Evolutionary conservation across 495 filamentous ascomycete genomes (phyloP).

Genomic region (Talaromyces wortmannii): DNA sequence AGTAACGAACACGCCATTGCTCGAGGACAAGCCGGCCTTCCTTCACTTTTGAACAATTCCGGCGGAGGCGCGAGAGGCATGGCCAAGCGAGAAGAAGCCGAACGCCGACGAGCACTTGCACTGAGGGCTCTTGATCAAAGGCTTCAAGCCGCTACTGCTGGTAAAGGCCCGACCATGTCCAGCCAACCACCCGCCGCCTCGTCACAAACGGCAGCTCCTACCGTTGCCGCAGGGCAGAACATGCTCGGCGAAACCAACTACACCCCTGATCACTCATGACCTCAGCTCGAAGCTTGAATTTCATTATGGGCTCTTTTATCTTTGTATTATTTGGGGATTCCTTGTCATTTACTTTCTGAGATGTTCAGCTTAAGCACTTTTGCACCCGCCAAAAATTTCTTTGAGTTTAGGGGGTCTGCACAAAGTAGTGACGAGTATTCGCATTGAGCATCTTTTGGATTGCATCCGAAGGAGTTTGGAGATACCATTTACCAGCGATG

Average conservation of each 20-base stretch:
- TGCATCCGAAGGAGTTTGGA: not conserved
- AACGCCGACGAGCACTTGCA: conserved; percentile 80
- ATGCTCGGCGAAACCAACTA: conserved; percentile 66
- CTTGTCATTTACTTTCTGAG: not conserved
- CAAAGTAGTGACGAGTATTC: not conserved
- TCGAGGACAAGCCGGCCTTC: conserved; percentile 60
- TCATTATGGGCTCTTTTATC: not conserved
- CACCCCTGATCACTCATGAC: conserved; percentile 53
- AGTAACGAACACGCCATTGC: conserved; percentile 66
- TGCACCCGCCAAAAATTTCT: not conserved
- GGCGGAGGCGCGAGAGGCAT: conserved; percentile 31
- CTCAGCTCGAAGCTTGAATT: conserved; percentile 1
- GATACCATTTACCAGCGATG: not conserved
- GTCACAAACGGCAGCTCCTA: conserved; percentile 22
- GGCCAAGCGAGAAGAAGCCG: conserved; percentile 77
- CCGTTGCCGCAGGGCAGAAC: conserved; percentile 25
- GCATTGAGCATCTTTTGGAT: not conserved
- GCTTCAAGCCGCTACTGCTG: conserved; percentile 70
- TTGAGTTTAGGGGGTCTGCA: not conserved
- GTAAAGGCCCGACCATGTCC: conserved; percentile 23
- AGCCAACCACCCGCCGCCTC: conserved; percentile 37
- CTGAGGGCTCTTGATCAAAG: conserved; percentile 89
- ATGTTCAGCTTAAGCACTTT: no score
- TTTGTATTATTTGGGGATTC: not conserved
- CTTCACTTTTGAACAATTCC: conserved; percentile 48